phyloP scores from a whole-genome alignment of 495 filamentous ascomycete species.

The Trichoderma erinaceum region DNA sequence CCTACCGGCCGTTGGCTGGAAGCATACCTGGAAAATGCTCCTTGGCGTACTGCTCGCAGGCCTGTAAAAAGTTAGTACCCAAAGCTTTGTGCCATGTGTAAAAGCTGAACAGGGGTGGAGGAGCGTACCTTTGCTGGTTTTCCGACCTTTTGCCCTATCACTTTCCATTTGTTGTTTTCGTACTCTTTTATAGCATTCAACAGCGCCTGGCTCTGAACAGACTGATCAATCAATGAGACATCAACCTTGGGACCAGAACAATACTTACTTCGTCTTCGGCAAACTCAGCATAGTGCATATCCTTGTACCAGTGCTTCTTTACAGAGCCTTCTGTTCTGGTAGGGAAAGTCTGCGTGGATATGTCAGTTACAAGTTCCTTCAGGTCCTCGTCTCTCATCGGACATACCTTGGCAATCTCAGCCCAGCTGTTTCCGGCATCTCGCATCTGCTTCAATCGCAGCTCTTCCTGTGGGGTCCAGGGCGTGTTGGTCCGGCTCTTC shows the following conservation, averaged over 20 bases:
- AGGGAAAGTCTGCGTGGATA: slow-evolving; percentile 68
- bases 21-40: slow-evolving; percentile 67
- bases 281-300: slow-evolving; percentile 99
- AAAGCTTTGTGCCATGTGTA: slow-evolving; percentile 1
- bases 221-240: slow-evolving; percentile 17
- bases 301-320: slow-evolving; percentile 99
- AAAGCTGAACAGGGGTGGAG: background rate
- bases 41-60: slow-evolving; percentile 97
- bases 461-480: slow-evolving; percentile 94
- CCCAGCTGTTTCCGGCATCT: slow-evolving; percentile 89
- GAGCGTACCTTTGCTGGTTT: slow-evolving; percentile 86
- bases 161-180: slow-evolving; percentile 97
- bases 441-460: slow-evolving; percentile 87
- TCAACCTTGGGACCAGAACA: background rate
- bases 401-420: slow-evolving; percentile 89
- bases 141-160: slow-evolving; percentile 89
- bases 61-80: slow-evolving; percentile 45
- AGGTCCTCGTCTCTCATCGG: background rate
- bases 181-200: slow-evolving; percentile 97
- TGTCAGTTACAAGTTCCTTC: background rate
- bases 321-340: slow-evolving; percentile 91
- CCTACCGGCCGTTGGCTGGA: slow-evolving; percentile 9
- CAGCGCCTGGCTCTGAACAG: slow-evolving; percentile 66
- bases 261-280: slow-evolving; percentile 86
- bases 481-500: slow-evolving; percentile 93